Base-by-base conservation (phyloP, 2,329 filamentous ascomycete genomes). In the Penicillium corylophilum region DNA sequence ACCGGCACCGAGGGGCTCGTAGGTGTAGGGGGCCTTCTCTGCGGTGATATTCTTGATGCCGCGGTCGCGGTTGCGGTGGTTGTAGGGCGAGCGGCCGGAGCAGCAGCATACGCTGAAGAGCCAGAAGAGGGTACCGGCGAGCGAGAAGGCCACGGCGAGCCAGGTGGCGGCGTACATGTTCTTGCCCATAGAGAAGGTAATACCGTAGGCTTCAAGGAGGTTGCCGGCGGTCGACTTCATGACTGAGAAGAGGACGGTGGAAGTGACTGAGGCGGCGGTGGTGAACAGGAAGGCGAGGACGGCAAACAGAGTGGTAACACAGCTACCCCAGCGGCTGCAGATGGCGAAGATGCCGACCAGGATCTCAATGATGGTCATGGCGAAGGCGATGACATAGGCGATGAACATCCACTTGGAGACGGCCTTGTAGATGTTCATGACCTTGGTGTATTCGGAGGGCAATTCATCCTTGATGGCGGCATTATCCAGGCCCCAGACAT, bases 61-160 rank as follows among this genome's bases (percentile, higher is more conserved):
- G 46, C 65, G 64, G 29, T 60, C 55, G 40, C 67, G 62, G 56
- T 76, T 74, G 47, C 67, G 68, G 54, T 69, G 74, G 65, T 75
- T 69, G 47, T 77, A 77, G 24, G 76, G 74, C 48, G 74, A 79
- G 62, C 80, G 78, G 42, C 90, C 89, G 62, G 82, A 85, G 80
- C 92, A 96, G 84, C 92, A 97, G 86, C 93, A 97, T 65, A 88
- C 82, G 72, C 86, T 90, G 71, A 95, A 84, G 67, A 92, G 77
- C 93, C 94, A 97, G 86, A 97, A 96, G 68, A 96, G 74, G 58
- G 83, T 84, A 7, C 88, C 87, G 38, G 73, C 89, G 29, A 94
- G 69, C 55, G 87, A 86, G 68, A 95, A 91, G 24, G 83, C 88
- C 35, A 87, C 86, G 39, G 86, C 86, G 54, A 97, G 78, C 90